Percentiles rank a stretch among this genome's conserved stretches.
These are phyloP conservation scores for Cicer yamashitae DNA, from an alignment of 306 rosid genomes.

Conservation along the genomic window DNA sequence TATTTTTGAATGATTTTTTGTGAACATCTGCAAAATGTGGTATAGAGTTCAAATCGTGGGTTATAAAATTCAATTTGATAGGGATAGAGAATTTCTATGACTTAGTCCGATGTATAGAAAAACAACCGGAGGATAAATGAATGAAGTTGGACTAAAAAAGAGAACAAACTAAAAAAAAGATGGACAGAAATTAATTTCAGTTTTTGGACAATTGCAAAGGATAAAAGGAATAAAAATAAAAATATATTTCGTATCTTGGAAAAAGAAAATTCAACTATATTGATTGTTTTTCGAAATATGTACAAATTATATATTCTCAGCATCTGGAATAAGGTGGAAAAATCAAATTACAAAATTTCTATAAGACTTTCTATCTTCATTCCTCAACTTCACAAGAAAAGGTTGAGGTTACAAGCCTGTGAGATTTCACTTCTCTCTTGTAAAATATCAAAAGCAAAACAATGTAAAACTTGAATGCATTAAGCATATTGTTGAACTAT, in stretches of 20 bases:
- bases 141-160: no score
- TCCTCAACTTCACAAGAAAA: no score
- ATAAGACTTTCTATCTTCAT: no score
- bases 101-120: no score
- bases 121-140: no score
- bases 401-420: no score
- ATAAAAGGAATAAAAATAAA: background rate
- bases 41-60: no score
- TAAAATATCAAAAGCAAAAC: slow-evolving; percentile 19
- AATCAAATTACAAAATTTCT: slow-evolving; percentile 48
- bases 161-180: background rate
- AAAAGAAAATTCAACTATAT: slow-evolving; percentile 21
- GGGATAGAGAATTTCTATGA: no score
- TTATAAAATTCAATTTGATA: no score
- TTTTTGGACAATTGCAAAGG: background rate
- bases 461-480: slow-evolving; percentile 39
- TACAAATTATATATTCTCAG: slow-evolving; percentile 44
- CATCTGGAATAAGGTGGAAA: slow-evolving; percentile 34
- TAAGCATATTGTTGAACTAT: slow-evolving; percentile 52
- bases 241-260: background rate
- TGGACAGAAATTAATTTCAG: background rate
- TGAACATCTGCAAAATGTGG: no score
- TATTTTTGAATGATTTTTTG: no score
- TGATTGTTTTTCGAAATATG: slow-evolving; percentile 20
- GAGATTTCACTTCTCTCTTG: slow-evolving; percentile 15